These are phyloP conservation scores for Magnolia kwangsiensis DNA, from an alignment of 164 flowering plant species.

Conservation along the genomic window DNA sequence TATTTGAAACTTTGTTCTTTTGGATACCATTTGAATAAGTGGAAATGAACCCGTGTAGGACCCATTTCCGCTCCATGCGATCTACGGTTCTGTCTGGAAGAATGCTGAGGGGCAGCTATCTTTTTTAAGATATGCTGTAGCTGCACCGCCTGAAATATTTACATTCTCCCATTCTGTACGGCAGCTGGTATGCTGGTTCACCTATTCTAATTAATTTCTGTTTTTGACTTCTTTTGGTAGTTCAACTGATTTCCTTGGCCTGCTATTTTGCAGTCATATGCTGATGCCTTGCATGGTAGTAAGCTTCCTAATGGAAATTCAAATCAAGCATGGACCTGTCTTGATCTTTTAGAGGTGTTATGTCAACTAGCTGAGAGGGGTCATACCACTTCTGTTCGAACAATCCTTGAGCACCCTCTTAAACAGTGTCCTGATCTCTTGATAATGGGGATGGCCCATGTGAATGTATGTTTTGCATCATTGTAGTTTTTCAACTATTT, in stretches of 20 bases:
- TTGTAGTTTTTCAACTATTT: constrained; percentile 2
- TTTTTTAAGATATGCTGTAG: constrained; percentile 75
- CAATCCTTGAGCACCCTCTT: constrained; percentile 63
- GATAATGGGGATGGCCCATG: constrained; percentile 82
- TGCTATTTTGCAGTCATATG: constrained; percentile 44
- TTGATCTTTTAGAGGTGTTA: constrained; percentile 72
- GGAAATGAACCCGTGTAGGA: constrained; percentile 44
- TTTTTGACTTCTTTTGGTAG: constrained; percentile 2
- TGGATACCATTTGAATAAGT: constrained; percentile 4
- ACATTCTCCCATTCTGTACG: constrained; percentile 62
- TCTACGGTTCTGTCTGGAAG: constrained; percentile 84
- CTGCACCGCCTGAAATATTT: constrained; percentile 74
- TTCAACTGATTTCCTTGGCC: constrained; percentile 6
- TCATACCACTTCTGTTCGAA: constrained; percentile 55
- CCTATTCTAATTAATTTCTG: not conserved
- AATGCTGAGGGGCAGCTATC: constrained; percentile 82
- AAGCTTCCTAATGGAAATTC: constrained; percentile 48
- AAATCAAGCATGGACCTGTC: constrained; percentile 79
- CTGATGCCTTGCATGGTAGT: constrained; percentile 47
- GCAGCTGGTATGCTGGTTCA: constrained; percentile 50
- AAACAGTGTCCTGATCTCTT: constrained; percentile 69
- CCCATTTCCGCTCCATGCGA: constrained; percentile 76
- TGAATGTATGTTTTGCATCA: constrained; percentile 43
- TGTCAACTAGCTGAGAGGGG: constrained; percentile 90
- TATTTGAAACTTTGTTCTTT: not conserved